Base-by-base conservation (phyloP, 2,329 filamentous ascomycete species). In the Clathrospora elynae region DNA sequence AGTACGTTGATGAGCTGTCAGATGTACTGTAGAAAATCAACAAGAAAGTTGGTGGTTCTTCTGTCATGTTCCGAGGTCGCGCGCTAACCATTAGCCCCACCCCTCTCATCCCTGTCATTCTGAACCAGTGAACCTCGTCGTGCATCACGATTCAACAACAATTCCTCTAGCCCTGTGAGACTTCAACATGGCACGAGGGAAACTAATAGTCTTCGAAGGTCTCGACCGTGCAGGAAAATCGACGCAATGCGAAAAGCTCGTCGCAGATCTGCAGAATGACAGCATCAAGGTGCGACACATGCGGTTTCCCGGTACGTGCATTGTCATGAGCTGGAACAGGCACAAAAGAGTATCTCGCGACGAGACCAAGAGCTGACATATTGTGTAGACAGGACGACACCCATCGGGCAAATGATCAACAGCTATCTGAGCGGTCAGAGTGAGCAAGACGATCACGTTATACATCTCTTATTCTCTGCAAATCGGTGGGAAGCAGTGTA, bases 141-240 rank as follows among this genome's bases (percentile, higher is more conserved):
- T 9, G 16, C 31, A 7, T 5, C 31, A 11, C 17, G 17, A 14
- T 7, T n/a, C 17, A 34, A 6, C n/a, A 10, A 29, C 6, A 31
- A 10, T 14, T 19, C 30, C 22, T 11, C 31, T 19, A 22, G 6
- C 11, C n/a, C n/a, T n/a, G n/a, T n/a, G 14, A 2, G 12, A 33
- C 3, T 11, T n/a, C 13, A 46, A 6, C n/a, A 69, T 71, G 63
- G 56, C 62, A 35, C 79, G 86, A 32, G 90, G 90, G 32, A 83
- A 85, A 9, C 80, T 96, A 20, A 81, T 96, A 38, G 87, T 92
- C 4, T 82, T 96, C 42, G 91, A 96, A 74, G 91, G 91, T 2
- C 78, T 96, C 49, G 91, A 96, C 62, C 83, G 90, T 53, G 90
- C 90, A 29, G 91, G 91, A 42, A 96, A 96, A 78, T 92, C 90